Base-by-base conservation (phyloP, 768 basidiomycete species). In the Collybia sordida region DNA sequence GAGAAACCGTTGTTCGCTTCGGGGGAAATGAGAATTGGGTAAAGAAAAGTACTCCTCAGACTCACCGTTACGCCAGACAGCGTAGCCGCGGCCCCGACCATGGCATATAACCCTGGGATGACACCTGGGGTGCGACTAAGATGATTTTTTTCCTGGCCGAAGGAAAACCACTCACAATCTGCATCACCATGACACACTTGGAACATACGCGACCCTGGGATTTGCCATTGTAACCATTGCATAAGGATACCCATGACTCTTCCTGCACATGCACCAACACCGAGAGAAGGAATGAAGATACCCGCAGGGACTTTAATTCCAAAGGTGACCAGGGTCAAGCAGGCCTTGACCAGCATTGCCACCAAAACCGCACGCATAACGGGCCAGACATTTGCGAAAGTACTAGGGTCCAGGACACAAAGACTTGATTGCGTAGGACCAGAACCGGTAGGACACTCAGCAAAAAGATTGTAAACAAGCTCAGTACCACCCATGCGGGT, bases 401-500 rank as follows among this genome's bases (percentile, higher is more conserved):
- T 76, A 27, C 78, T 73, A 27, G 84, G 82, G 56, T 89, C 72
- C 40, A 80, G 61, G 38, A 88, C 78, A 64, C 95, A 98, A 12
- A 97, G 73, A 0, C 84, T 84, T 2, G 72, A 78, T 47, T 85
- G 79, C 15, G 72, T 75, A 56, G 83, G 75, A 5, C 69, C 60
- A 47, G 81, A 78, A 42, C 78, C 80, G 0, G 73, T 64, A 23
- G 74, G 77, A 59, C 96, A 99, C 70, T 97, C 95, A 0, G 88
- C 79, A 62, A 98, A 93, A 40, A 98, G 83, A 53, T 86, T 86
- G 63, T 91, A 93, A 46, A 99, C 89, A 19, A 98, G 85, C 61
- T 99, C 94, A 2, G 96, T 95, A 3, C 96, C 93, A 45, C 93
- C 88, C 89, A 98, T 95, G 31, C 88, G 83, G 4, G 92, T 88